These are phyloP conservation scores for Aspergillus nomiae DNA, from an alignment of 2,329 filamentous ascomycete genomes.

Conservation along the genomic window DNA sequence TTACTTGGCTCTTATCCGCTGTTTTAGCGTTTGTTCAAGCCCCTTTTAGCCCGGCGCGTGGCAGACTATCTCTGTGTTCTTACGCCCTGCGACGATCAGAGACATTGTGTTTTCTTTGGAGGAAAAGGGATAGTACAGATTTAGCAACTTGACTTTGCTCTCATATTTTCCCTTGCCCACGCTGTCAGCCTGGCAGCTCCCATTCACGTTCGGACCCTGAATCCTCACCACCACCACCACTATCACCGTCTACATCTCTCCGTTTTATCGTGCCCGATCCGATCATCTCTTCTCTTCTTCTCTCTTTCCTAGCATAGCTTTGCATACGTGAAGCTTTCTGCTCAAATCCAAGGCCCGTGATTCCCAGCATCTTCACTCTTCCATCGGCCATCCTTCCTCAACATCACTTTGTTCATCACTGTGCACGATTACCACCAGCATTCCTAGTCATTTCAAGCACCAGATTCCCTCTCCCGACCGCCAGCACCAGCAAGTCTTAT, in stretches of 20 bases:
- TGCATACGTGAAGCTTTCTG: conserved; percentile 22
- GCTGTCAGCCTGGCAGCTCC: conserved; percentile 22
- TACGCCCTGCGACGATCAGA: conserved; percentile 8
- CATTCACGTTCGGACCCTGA: conserved; percentile 25
- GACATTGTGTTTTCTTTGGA: conserved; percentile 18
- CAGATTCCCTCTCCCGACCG: conserved; percentile 44
- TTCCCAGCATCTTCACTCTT: conserved; percentile 31
- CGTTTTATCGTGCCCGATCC: conserved; percentile 25
- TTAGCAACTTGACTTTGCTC: conserved; percentile 22
- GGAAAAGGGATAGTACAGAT: conserved; percentile 21
- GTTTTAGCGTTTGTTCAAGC: conserved; percentile 4
- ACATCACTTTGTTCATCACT: conserved; percentile 35
- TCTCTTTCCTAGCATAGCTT: conserved; percentile 26
- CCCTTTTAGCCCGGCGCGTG: conserved; percentile 16
- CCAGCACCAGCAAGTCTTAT: conserved; percentile 90
- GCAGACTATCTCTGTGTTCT: conserved; percentile 17
- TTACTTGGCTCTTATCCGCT: conserved; percentile 1
- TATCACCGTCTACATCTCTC: conserved; percentile 25
- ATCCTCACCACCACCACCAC: conserved; percentile 21
- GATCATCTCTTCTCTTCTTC: conserved; percentile 22
- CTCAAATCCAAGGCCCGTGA: conserved; percentile 26
- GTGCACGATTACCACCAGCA: conserved; percentile 32
- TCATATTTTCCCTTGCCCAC: conserved; percentile 20
- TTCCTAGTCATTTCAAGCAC: conserved; percentile 36
- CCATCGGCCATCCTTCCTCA: conserved; percentile 38